phyloP scores from a whole-genome alignment of 805 yeast species.

The Zygosaccharomyces bisporus region DNA sequence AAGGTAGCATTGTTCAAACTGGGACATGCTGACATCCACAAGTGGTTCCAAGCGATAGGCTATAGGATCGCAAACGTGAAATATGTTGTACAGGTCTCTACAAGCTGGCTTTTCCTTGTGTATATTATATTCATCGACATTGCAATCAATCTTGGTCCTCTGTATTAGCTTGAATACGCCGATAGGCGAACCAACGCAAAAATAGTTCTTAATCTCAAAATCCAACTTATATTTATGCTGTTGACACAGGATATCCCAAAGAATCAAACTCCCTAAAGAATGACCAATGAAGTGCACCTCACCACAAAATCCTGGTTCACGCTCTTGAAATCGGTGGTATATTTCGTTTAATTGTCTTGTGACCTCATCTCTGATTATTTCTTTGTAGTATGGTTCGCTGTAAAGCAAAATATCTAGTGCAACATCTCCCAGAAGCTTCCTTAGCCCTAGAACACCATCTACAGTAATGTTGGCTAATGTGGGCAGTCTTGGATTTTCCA shows the following conservation, averaged over 20 bases:
- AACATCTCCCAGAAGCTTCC: slow-evolving; percentile 82
- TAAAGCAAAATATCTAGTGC: slow-evolving; percentile 77
- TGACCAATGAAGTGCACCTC: slow-evolving; percentile 84
- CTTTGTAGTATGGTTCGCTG: slow-evolving; percentile 65
- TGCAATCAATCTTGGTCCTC: slow-evolving; percentile 53
- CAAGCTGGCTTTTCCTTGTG: slow-evolving; percentile 47
- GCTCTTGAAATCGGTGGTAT: slow-evolving; percentile 52
- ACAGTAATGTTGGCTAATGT: slow-evolving; percentile 68
- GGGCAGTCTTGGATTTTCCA: slow-evolving; percentile 47
- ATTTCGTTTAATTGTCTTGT: slow-evolving; percentile 59
- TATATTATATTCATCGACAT: slow-evolving; percentile 23
- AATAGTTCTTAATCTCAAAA: slow-evolving; percentile 70
- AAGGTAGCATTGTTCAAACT: slow-evolving; percentile 26
- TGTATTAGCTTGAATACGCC: slow-evolving; percentile 80
- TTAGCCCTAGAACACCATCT: slow-evolving; percentile 68
- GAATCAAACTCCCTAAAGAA: slow-evolving; percentile 84
- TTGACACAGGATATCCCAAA: slow-evolving; percentile 64
- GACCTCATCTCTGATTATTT: slow-evolving; percentile 60
- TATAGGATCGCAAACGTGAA: slow-evolving; percentile 89
- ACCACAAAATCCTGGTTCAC: slow-evolving; percentile 74
- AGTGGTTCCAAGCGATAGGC: slow-evolving; percentile 89
- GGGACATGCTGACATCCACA: slow-evolving; percentile 36
- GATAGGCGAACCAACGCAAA: slow-evolving; percentile 85
- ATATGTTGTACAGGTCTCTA: slow-evolving; percentile 69
- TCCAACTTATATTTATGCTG: slow-evolving; percentile 48